phyloP scores from a whole-genome alignment of 2,329 filamentous ascomycete species.

The Macrophomina phaseolina region DNA sequence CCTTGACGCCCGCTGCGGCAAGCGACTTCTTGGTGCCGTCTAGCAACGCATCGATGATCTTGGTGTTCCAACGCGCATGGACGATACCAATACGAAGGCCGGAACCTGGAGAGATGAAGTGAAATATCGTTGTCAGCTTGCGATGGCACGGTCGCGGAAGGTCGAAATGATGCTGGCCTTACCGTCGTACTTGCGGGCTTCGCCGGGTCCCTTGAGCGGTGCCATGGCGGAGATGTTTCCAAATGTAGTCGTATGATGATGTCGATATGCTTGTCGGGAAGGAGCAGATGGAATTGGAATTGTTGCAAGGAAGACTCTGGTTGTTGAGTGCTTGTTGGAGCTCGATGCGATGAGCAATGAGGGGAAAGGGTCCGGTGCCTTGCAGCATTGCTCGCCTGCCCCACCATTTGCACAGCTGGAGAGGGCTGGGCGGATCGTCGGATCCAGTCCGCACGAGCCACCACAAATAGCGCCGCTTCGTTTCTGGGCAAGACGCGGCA shows the following conservation, averaged over 20 bases:
- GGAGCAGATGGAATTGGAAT: background rate
- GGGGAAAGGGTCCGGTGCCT: slow-evolving; percentile 25
- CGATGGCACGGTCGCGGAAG: background rate
- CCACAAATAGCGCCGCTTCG: slow-evolving; percentile 18
- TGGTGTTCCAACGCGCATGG: slow-evolving; percentile 92
- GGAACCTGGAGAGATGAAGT: slow-evolving; percentile 60
- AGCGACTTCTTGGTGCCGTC: slow-evolving; percentile 80
- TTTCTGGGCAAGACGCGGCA: slow-evolving; percentile 7
- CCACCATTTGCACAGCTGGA: slow-evolving; percentile 12
- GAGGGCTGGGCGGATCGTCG: slow-evolving; percentile 7
- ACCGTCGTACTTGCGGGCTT: slow-evolving; percentile 64
- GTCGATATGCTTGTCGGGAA: background rate
- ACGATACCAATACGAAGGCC: slow-evolving; percentile 90
- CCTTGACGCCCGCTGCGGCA: slow-evolving; percentile 77
- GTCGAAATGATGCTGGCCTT: slow-evolving; percentile 31
- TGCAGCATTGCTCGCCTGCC: slow-evolving; percentile 8
- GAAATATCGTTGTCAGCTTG: slow-evolving; percentile 72
- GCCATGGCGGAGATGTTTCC: slow-evolving; percentile 8
- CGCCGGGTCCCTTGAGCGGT: slow-evolving; percentile 66
- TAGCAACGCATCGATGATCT: slow-evolving; percentile 85
- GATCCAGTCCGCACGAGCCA: slow-evolving; percentile 18
- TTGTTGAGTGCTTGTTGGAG: slow-evolving; percentile 12
- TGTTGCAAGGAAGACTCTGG: background rate
- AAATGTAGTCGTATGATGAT: background rate
- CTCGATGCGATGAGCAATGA: slow-evolving; percentile 20